phyloP scores from a whole-genome alignment of 352 stramenopile genomes.

The Chrysophaeum taylorii region DNA sequence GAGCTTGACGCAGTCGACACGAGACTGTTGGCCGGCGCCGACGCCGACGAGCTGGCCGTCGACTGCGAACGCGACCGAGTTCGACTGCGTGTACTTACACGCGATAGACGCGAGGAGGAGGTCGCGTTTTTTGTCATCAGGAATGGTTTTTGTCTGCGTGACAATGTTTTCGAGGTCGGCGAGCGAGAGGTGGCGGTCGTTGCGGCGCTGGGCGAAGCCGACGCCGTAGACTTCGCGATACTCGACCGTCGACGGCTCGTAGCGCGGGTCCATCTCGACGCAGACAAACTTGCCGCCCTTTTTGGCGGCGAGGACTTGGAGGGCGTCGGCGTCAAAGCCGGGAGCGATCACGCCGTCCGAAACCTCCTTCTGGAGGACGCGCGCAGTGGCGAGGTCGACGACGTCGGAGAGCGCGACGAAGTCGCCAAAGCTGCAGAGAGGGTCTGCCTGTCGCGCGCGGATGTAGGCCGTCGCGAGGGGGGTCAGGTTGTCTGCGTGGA shows the following conservation, averaged over 20 bases:
- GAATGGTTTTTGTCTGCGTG: constrained; percentile 61
- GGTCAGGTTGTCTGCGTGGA: constrained; percentile 67
- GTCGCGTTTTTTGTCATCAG: constrained; percentile 83
- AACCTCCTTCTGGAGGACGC: constrained; percentile 97
- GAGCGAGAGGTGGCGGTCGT: constrained; percentile 85
- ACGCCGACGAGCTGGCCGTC: constrained; percentile 99
- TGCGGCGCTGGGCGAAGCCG: constrained; percentile 95
- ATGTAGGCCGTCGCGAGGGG: constrained; percentile 92
- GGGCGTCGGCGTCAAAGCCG: constrained; percentile 88
- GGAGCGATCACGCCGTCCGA: constrained; percentile 97
- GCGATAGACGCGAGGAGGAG: constrained; percentile 96
- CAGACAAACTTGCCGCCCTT: constrained; percentile 99
- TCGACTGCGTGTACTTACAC: constrained; percentile 99
- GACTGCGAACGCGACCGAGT: constrained; percentile 96
- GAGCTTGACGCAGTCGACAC: constrained; percentile 99
- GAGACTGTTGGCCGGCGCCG: constrained; percentile 95
- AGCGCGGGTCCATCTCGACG: constrained; percentile 80
- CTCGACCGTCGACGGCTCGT: constrained; percentile 80
- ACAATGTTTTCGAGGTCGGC: constrained; percentile 76
- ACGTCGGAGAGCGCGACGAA: constrained; percentile 95
- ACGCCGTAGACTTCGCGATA: constrained; percentile 95
- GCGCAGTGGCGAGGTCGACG: constrained; percentile 93
- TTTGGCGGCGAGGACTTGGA: constrained; percentile 95
- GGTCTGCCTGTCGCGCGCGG: constrained; percentile 93
- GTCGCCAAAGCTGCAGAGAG: constrained; percentile 97